Evolutionary conservation across 768 basidiomycete species (phyloP).

Genomic region (Rhodotorula paludigena): DNA sequence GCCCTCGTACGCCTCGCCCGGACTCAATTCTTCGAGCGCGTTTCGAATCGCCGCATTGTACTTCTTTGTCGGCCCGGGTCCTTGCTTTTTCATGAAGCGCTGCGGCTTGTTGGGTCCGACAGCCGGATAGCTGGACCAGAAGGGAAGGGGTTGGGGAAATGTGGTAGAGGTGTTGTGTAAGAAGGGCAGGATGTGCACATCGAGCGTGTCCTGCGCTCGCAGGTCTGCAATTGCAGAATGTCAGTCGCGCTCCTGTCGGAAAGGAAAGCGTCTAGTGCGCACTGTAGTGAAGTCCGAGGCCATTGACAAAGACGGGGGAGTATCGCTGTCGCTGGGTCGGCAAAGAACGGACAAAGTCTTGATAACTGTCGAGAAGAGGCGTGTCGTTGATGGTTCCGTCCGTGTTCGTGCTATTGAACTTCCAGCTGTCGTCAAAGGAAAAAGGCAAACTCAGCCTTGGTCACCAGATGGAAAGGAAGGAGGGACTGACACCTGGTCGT

Average conservation of each 20-base stretch:
- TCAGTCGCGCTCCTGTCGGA: background rate
- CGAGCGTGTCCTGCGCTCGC: background rate
- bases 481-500: slow-evolving; percentile 5
- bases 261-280: background rate
- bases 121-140: slow-evolving; percentile 8
- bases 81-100: background rate
- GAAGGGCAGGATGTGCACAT: slow-evolving; percentile 1
- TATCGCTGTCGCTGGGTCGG: background rate
- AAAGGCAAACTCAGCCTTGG: no score
- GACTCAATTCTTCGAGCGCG: background rate
- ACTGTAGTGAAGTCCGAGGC: slow-evolving; percentile 7
- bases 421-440: no score
- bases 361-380: background rate
- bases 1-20: background rate
- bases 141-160: background rate
- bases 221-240: no score
- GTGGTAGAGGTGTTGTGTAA: background rate
- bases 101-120: slow-evolving; percentile 4
- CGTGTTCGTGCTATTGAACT: background rate
- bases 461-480: background rate
- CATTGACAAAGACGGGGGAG: background rate
- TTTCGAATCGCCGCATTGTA: background rate
- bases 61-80: background rate
- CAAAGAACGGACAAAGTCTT: background rate
- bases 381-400: background rate